A percentile compares a stretch with the other conserved stretches of the same genome.
These are phyloP conservation scores for Smittium culicis DNA, from an alignment of 371 early-diverging fungal species.

Conservation along the genomic window DNA sequence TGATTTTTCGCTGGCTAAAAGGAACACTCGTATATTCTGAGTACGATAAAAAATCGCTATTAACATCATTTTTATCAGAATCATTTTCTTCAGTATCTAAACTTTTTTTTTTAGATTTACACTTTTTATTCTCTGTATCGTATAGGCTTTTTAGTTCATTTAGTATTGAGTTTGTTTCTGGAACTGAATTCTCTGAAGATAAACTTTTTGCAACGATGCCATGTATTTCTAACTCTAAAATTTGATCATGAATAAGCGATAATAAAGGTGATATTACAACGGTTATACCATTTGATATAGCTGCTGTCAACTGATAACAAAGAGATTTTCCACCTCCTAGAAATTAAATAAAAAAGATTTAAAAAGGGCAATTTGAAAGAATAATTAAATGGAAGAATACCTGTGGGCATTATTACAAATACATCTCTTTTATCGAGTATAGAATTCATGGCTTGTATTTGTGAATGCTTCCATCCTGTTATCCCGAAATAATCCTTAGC, in stretches of 20 bases:
- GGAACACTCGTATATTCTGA: neutral
- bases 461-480: conserved; percentile 31
- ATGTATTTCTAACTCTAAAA: conserved; percentile 50
- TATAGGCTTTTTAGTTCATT: conserved; percentile 28
- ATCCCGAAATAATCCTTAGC: conserved; percentile 9
- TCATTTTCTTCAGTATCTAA: conserved; percentile 1
- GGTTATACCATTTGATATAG: conserved; percentile 58
- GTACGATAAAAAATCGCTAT: neutral
- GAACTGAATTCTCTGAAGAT: conserved; percentile 40
- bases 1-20: conserved; percentile 9
- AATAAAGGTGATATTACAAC: conserved; percentile 73
- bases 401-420: conserved; percentile 74
- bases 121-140: neutral
- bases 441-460: conserved; percentile 61
- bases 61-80: neutral
- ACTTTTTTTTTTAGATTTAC: conserved; percentile 14
- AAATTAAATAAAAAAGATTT: neutral
- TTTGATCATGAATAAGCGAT: conserved; percentile 74
- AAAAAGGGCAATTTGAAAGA: neutral
- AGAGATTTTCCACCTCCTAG: conserved; percentile 74
- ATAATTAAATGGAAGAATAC: neutral
- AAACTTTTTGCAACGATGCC: conserved; percentile 54
- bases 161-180: conserved; percentile 37
- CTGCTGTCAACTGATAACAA: conserved; percentile 77
- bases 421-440: conserved; percentile 53